Conservation (phyloP, 805 yeast genomes). For the Metschnikowia cubensis region DNA sequence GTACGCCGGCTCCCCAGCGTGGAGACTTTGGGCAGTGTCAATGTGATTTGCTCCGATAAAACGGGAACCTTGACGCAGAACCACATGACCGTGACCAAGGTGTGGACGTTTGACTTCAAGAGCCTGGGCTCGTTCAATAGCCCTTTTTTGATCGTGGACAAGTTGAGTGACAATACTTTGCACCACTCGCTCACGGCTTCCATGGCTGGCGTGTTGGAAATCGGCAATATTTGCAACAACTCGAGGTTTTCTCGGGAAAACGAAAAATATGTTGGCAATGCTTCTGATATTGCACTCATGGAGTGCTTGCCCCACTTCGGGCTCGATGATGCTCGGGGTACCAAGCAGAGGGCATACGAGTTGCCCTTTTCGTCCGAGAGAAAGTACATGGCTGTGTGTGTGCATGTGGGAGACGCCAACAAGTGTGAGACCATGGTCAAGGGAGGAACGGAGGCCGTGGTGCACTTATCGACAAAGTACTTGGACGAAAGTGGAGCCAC, state of each 20-base stretch:
- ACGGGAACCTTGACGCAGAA: conserved; percentile 89
- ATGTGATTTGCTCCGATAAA: conserved; percentile 88
- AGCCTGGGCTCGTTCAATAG: conserved; percentile 33
- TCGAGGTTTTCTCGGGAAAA: conserved; percentile 64
- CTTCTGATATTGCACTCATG: conserved; percentile 88
- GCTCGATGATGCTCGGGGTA: conserved; percentile 63
- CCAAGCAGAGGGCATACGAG: conserved; percentile 61
- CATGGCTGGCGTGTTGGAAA: conserved; percentile 51
- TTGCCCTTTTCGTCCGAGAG: conserved; percentile 79
- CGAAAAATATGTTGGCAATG: conserved; percentile 79
- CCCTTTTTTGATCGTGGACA: conserved; percentile 46
- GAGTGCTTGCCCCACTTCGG: conserved; percentile 71
- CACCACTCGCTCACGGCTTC: conserved; percentile 51
- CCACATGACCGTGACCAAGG: conserved; percentile 82
- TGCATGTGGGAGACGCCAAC: conserved; percentile 54
- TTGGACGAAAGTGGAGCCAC: conserved; percentile 55
- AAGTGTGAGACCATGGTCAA: conserved; percentile 66
- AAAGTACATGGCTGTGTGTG: conserved; percentile 86
- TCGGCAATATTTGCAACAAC: conserved; percentile 74
- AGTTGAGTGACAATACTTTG: conserved; percentile 36
- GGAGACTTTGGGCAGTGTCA: conserved; percentile 91
- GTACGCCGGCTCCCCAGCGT: conserved; percentile 93
- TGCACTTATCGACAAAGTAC: conserved; percentile 58
- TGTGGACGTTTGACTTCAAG: conserved; percentile 70
- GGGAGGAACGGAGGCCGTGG: conserved; percentile 83